Evolutionary conservation across 169 alveolate species (phyloP).

Genomic region (Cryptosporidium andersoni): DNA sequence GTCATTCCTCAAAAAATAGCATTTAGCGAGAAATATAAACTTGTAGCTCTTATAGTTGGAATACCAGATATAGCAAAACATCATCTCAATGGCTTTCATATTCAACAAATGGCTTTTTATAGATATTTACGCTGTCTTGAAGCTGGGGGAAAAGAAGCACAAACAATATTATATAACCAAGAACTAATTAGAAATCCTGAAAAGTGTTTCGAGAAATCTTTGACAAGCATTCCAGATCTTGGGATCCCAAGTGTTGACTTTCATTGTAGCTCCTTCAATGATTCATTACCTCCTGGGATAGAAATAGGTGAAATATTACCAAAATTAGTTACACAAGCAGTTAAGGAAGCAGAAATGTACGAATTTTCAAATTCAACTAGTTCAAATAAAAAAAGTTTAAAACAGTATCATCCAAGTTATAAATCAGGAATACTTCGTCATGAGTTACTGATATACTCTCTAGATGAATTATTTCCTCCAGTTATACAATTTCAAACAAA

Average conservation of each 20-base stretch:
- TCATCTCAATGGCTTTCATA: slow-evolving; percentile 60
- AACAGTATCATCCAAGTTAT: slow-evolving; percentile 11
- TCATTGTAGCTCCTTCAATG: slow-evolving; percentile 30
- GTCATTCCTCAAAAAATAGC: slow-evolving; percentile 52
- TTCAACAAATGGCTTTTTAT: slow-evolving; percentile 62
- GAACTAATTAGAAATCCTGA: slow-evolving; percentile 64
- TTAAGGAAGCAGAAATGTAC: neutral
- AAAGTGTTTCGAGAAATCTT: slow-evolving; percentile 62
- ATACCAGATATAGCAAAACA: slow-evolving; percentile 66
- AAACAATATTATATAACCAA: slow-evolving; percentile 42
- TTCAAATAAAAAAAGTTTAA: neutral
- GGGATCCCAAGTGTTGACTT: slow-evolving; percentile 35
- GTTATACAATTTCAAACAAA: neutral
- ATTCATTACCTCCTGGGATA: slow-evolving; percentile 65
- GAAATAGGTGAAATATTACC: slow-evolving; percentile 64
- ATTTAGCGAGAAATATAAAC: slow-evolving; percentile 11
- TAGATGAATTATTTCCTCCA: slow-evolving; percentile 52
- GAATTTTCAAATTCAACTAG: neutral
- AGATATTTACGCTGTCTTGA: slow-evolving; percentile 62
- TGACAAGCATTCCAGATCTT: slow-evolving; percentile 48
- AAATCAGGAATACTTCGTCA: slow-evolving; percentile 26
- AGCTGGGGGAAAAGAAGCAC: slow-evolving; percentile 70
- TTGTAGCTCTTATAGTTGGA: slow-evolving; percentile 59
- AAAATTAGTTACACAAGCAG: slow-evolving; percentile 20
- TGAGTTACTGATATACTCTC: slow-evolving; percentile 34